These are phyloP conservation scores for Globisporangium radiosum DNA, from an alignment of 352 stramenopile species.

Conservation along the genomic window DNA sequence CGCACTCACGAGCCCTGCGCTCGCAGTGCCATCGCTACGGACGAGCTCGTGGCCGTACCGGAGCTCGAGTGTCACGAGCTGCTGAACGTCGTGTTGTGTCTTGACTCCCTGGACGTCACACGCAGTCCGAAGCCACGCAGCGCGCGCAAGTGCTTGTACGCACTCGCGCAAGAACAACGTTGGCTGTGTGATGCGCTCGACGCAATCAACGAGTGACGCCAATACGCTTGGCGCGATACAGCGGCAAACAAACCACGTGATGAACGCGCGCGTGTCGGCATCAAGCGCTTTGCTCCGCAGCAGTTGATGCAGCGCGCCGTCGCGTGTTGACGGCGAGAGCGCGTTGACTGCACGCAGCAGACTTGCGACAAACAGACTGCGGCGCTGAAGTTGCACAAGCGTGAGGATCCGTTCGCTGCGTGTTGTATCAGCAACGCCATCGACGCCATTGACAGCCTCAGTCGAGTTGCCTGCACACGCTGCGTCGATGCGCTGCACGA, in stretches of 20 bases:
- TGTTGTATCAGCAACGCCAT: not conserved
- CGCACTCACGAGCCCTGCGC: not conserved
- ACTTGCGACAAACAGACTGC: slow-evolving; percentile 5
- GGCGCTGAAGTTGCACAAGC: not conserved
- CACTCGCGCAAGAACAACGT: slow-evolving; percentile 1
- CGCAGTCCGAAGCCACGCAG: slow-evolving; percentile 3
- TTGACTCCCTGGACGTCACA: not conserved
- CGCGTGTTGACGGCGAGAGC: not conserved
- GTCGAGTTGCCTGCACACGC: not conserved
- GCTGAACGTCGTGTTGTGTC: not conserved
- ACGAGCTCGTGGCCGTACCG: slow-evolving; percentile 12
- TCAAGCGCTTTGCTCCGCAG: slow-evolving; percentile 4
- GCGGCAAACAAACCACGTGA: slow-evolving; percentile 7
- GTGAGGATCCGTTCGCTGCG: not conserved
- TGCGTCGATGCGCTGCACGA: slow-evolving; percentile 8
- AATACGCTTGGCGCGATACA: not conserved
- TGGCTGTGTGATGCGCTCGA: not conserved
- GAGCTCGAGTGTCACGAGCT: slow-evolving; percentile 10
- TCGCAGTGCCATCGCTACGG: not conserved
- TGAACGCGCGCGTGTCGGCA: slow-evolving; percentile 1
- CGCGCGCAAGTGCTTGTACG: not conserved
- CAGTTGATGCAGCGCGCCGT: not conserved
- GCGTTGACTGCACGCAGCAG: slow-evolving; percentile 6
- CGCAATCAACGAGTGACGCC: not conserved
- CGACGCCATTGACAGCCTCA: not conserved